Evolutionary conservation across 768 basidiomycete species (phyloP).

Genomic region (Cystofilobasidium ferigula): DNA sequence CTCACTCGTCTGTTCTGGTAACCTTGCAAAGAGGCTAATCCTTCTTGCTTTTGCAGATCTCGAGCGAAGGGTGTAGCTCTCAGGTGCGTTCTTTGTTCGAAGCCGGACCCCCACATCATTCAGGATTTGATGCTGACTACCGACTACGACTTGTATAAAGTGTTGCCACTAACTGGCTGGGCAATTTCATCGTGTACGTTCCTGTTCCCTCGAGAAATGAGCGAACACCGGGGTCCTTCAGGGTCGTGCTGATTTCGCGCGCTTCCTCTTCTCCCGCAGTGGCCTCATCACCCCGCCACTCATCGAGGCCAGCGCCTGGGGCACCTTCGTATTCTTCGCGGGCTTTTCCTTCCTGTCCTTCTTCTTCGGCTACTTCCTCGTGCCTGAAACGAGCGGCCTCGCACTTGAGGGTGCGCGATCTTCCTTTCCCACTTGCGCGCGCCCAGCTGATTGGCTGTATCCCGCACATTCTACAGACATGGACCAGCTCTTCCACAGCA

Average conservation of each 20-base stretch:
- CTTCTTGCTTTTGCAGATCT: no score
- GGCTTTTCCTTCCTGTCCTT: conserved; percentile 22
- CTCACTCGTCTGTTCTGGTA: no score
- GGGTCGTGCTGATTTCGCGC: no score
- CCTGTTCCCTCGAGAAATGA: not conserved
- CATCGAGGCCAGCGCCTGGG: conserved; percentile 24
- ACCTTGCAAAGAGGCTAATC: no score
- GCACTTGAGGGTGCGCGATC: conserved; percentile 25
- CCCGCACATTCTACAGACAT: not conserved
- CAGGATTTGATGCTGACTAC: no score
- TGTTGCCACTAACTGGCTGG: conserved; percentile 25
- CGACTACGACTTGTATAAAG: no score
- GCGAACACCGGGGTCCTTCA: no score
- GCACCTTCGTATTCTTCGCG: conserved; percentile 29
- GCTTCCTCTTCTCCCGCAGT: no score
- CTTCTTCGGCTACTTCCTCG: conserved; percentile 25
- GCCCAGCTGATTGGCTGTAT: not conserved
- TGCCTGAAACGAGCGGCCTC: conserved; percentile 28
- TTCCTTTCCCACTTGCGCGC: not conserved
- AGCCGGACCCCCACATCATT: no score
- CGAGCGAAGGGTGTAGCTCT: conserved; percentile 7
- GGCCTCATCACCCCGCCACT: conserved; percentile 27
- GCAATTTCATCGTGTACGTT: conserved; percentile 27
- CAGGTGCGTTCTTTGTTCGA: no score
- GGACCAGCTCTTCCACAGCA: not conserved